Evolutionary conservation across 1,284 basidiomycete genomes (phyloP).

Genomic region (Trichosporon coremiiforme): DNA sequence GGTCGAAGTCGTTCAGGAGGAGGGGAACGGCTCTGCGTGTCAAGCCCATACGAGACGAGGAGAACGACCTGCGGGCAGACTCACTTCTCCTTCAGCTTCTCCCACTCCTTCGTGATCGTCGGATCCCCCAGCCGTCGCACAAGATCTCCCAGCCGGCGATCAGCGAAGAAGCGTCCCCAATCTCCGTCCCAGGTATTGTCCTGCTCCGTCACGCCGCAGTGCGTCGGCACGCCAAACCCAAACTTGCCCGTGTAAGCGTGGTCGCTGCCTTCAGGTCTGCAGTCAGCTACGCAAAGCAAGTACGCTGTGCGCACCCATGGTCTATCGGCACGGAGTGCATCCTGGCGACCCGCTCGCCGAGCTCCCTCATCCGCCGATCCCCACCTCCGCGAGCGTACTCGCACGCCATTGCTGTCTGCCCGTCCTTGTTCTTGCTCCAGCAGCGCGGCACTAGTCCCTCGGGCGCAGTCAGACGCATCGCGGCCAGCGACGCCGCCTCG

Average conservation of each 20-base stretch:
- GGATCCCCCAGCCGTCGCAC: conserved; percentile 60
- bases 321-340: conserved; percentile 58
- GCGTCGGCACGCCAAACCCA: conserved; percentile 76
- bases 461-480: too few species aligned
- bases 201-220: conserved; percentile 75
- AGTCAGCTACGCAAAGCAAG: neutral
- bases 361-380: neutral
- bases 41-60: neutral
- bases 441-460: too few species aligned
- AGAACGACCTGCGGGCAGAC: conserved; percentile 39
- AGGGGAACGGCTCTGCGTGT: conserved; percentile 71
- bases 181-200: conserved; percentile 75
- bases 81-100: conserved; percentile 65
- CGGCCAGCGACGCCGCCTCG: too few species aligned
- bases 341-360: conserved; percentile 63
- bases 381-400: too few species aligned
- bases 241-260: conserved; percentile 58
- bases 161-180: conserved; percentile 69
- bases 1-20: conserved; percentile 64
- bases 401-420: too few species aligned
- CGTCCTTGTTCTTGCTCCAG: too few species aligned
- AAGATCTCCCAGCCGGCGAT: conserved; percentile 62
- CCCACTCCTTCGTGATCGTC: conserved; percentile 63
- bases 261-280: neutral
- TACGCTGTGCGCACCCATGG: neutral